Conservation (phyloP, 1,284 basidiomycete species). For the Trametes hirsuta region DNA sequence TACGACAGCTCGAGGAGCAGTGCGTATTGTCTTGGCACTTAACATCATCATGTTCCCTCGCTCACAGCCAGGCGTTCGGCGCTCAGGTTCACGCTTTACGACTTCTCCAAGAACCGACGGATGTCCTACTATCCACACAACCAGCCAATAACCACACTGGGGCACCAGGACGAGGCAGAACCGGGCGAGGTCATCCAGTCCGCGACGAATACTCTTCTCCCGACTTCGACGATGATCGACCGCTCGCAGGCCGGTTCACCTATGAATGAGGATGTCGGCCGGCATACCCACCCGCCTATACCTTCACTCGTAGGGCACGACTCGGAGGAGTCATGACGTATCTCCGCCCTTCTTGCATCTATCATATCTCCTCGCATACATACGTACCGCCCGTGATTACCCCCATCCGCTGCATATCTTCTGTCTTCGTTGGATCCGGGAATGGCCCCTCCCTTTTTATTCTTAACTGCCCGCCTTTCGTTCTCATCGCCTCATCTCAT, state of each 20-base stretch:
- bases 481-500: conserved; percentile 17
- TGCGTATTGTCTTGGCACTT: conserved; percentile 43
- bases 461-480: not conserved
- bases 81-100: conserved; percentile 75
- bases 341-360: not conserved
- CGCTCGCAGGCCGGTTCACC: conserved; percentile 68
- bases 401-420: not conserved
- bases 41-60: not conserved
- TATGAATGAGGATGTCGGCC: conserved; percentile 25
- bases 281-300: conserved; percentile 23
- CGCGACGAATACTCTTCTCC: conserved; percentile 46
- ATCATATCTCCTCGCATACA: not conserved
- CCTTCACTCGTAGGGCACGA: conserved; percentile 20
- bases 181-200: conserved; percentile 39
- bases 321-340: conserved; percentile 14
- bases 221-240: conserved; percentile 49
- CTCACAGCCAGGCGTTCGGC: not conserved
- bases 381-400: not conserved
- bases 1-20: conserved; percentile 93
- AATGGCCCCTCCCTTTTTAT: not conserved
- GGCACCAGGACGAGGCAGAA: conserved; percentile 46
- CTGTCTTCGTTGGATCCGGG: conserved; percentile 16
- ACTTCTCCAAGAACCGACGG: conserved; percentile 66
- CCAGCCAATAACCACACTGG: conserved; percentile 59
- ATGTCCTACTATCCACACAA: conserved; percentile 82